phyloP scores from a whole-genome alignment of 352 stramenopile genomes.

The Peronospora destructor region DNA sequence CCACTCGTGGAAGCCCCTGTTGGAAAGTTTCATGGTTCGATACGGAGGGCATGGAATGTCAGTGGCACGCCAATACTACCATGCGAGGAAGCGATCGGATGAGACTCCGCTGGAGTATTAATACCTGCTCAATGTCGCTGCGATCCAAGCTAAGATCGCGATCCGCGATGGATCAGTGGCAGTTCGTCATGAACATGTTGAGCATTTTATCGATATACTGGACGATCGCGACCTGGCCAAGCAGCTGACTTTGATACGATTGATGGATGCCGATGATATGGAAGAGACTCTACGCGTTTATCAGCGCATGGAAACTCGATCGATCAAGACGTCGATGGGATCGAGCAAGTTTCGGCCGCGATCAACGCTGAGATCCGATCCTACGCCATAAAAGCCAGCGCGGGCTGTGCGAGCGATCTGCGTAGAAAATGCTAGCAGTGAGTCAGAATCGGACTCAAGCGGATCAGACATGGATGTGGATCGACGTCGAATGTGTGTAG shows the following conservation, averaged over 20 bases:
- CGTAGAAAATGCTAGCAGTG: neutral
- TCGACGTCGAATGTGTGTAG: slow-evolving; percentile 29
- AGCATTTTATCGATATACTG: no score
- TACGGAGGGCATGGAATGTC: no score
- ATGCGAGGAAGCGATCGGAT: no score
- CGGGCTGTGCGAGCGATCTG: no score
- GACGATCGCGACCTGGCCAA: neutral
- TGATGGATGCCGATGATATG: neutral
- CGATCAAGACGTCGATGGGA: neutral
- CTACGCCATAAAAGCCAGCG: neutral
- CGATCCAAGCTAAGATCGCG: no score
- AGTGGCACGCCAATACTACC: no score
- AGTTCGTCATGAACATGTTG: no score
- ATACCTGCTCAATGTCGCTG: no score
- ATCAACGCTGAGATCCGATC: neutral
- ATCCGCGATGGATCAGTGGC: no score
- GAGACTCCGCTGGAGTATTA: no score
- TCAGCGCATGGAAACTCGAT: neutral
- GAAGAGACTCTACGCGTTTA: neutral
- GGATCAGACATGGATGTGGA: neutral
- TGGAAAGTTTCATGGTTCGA: no score
- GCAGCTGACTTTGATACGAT: neutral
- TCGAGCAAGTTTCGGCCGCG: neutral
- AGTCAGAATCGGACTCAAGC: neutral
- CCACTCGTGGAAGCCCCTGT: no score